phyloP scores from a whole-genome alignment of 768 basidiomycete genomes.

The Amylocystis lapponica region DNA sequence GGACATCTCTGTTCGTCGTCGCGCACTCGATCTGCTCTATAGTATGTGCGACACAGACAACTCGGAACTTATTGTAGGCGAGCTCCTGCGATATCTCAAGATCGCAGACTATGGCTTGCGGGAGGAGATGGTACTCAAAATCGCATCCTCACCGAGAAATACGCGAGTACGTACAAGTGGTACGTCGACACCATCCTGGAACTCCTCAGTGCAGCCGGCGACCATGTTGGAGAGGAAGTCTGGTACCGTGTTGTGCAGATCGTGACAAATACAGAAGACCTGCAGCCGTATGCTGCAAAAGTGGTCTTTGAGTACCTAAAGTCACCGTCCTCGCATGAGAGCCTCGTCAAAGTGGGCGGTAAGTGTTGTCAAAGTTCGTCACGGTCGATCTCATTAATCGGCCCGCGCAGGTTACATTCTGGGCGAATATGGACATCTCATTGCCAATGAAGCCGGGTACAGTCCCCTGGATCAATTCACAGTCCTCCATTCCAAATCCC shows the following conservation, averaged over 20 bases:
- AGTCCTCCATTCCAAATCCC: conserved; percentile 88
- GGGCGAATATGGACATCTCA: conserved; percentile 96
- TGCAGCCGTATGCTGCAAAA: conserved; percentile 93
- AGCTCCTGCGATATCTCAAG: conserved; percentile 87
- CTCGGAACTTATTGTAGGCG: conserved; percentile 92
- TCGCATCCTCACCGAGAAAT: conserved; percentile 99
- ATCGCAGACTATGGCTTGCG: conserved; percentile 96
- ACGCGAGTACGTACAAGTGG: conserved; percentile 96
- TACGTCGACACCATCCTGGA: conserved; percentile 98
- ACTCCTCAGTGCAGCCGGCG: conserved; percentile 93
- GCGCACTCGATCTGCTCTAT: conserved; percentile 93
- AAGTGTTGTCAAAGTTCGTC: conserved; percentile 16
- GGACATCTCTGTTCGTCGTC: conserved; percentile 91
- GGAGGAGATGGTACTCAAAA: conserved; percentile 99
- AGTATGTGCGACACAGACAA: conserved; percentile 99
- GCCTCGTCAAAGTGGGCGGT: conserved; percentile 95
- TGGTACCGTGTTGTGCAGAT: conserved; percentile 99
- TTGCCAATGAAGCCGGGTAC: conserved; percentile 91
- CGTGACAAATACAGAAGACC: conserved; percentile 95
- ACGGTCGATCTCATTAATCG: neutral
- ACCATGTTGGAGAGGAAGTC: conserved; percentile 98
- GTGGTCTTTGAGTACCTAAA: conserved; percentile 88
- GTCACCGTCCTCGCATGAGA: conserved; percentile 82
- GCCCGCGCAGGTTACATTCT: conserved; percentile 74
- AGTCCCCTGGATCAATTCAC: conserved; percentile 95